Evolutionary conservation across 495 filamentous ascomycete species (phyloP), one percentile per base, ranked within the genome.

Genomic region (Daldinia childiae): DNA sequence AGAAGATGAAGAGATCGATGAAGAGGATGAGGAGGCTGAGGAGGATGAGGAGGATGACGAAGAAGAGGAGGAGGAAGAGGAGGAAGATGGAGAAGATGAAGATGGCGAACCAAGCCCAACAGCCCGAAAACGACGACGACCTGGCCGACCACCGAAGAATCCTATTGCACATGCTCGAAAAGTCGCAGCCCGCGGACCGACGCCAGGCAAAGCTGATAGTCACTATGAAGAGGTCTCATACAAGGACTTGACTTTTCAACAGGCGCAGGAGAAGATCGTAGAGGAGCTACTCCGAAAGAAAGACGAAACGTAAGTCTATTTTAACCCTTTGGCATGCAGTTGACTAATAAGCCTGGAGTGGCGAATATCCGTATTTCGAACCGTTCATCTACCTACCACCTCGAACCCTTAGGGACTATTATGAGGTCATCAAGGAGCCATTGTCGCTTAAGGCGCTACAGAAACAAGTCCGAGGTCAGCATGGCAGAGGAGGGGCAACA

Each of bases 191-290:
- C 69, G 73, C 34, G 62, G 63, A 14, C 71, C 62, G 38, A 73
- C 71, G 30, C 71, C 71, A 66, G 69, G 72, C 61, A 81, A 82
- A 74, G 73, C 82, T 56, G 80, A 90, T 77, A 80, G 83, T 71
- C 68, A 88, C 71, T 86, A 87, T 56, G 79, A 83, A 59, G 82
- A 80, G 62, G 83, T 81, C 52, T 81, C 83, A 11, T 90, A 88
- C 77, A 82, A 88, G 66, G 88, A 88, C 45, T 87, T 91, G 56
- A 89, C 72, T 21, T 92, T 96, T 73, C 92, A 93, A 71, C 83
- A 92, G 66, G 93, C 92, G 0, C 92, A 96, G 75, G 91, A 94
- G 64, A 91, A 91, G 80, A 89, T 96, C 32, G 81, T 96, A 0
- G 84, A 87, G 30, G 90, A 91, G 67, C 67, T 93, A 58, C 83